A percentile compares a stretch with the other conserved stretches of the same genome.
Conservation (phyloP, 225 moss, liverwort and hornwort genomes). For the Thuidium tamariscinum region DNA sequence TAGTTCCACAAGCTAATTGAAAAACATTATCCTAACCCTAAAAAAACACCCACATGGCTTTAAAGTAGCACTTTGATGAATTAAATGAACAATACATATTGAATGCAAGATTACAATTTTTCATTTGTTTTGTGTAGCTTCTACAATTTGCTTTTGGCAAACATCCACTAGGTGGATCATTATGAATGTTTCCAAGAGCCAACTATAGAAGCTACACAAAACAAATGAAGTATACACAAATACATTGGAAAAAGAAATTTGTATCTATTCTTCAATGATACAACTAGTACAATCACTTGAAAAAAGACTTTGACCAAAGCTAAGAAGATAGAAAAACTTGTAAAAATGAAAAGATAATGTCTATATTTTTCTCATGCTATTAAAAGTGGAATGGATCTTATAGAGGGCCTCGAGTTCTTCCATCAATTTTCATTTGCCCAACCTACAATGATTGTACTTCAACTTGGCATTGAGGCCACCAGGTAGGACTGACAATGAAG, state of each 20-base stretch:
- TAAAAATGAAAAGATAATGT: no score
- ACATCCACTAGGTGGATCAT: no score
- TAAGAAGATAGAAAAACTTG: neutral
- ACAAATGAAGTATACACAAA: neutral
- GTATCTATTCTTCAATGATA: neutral
- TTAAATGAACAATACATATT: neutral
- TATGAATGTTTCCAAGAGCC: neutral
- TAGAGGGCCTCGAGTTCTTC: no score
- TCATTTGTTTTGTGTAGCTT: no score
- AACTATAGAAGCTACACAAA: neutral
- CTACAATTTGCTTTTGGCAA: no score
- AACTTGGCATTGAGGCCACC: no score
- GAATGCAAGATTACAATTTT: neutral
- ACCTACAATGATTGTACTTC: no score
- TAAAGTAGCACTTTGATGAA: neutral
- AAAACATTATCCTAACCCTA: rapidly evolving
- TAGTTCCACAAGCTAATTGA: no score
- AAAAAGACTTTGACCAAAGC: neutral
- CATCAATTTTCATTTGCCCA: no score
- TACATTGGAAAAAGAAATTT: neutral
- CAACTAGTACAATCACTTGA: rapidly evolving
- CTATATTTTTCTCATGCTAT: neutral
- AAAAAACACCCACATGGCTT: no score
- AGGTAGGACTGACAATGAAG: no score
- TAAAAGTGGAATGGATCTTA: no score